phyloP scores from a whole-genome alignment of 805 yeast genomes.

The Candida maltosa region DNA sequence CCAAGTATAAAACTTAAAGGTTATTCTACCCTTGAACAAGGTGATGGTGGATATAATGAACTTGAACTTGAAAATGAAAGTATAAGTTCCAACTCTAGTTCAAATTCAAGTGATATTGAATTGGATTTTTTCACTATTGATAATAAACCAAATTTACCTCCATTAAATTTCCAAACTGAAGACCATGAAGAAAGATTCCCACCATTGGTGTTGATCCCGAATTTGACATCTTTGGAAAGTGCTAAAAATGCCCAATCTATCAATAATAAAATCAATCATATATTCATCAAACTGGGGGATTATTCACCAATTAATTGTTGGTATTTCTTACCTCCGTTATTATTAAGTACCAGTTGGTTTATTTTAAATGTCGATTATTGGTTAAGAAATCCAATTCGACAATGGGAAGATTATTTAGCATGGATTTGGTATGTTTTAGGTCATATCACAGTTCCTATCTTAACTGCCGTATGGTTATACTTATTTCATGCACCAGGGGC shows the following conservation, averaged over 20 bases:
- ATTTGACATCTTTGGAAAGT: too few species aligned
- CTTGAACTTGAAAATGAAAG: background rate
- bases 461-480: conserved; percentile 61
- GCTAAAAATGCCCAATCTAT: too few species aligned
- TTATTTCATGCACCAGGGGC: conserved; percentile 67
- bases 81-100: background rate
- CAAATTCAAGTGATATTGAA: conserved; percentile 5
- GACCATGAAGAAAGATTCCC: conserved; percentile 1
- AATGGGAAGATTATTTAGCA: conserved; percentile 52
- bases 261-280: too few species aligned
- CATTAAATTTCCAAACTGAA: conserved; percentile 2
- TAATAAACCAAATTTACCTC: conserved; percentile 1
- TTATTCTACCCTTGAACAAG: background rate
- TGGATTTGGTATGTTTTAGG: conserved; percentile 65
- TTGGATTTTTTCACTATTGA: conserved; percentile 1
- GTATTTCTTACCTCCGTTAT: conserved; percentile 54
- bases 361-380: conserved; percentile 44
- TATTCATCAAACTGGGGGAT: background rate
- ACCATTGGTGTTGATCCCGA: too few species aligned
- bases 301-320: conserved; percentile 20
- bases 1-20: conserved; percentile 1
- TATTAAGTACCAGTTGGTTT: conserved; percentile 46
- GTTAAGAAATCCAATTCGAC: conserved; percentile 40
- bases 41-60: background rate
- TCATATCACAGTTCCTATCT: conserved; percentile 60